Conservation (phyloP, 1,284 basidiomycete species). For the Trichosporon sp. region DNA sequence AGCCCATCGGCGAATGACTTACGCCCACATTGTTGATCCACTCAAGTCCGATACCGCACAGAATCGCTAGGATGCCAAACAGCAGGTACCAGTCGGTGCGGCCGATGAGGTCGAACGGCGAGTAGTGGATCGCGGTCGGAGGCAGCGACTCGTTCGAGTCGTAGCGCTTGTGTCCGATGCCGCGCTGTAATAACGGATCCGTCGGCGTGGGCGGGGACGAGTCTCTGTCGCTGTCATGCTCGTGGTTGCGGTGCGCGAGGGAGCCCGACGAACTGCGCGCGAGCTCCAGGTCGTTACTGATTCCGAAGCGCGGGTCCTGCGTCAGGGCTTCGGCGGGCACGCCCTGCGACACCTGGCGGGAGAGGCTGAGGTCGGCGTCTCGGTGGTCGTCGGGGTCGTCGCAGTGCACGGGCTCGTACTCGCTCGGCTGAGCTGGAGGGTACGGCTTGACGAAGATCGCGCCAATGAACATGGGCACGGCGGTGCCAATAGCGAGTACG, state of each 20-base stretch:
- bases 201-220: constrained; percentile 9
- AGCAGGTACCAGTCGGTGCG: constrained; percentile 74
- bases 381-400: constrained; percentile 33
- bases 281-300: constrained; percentile 2
- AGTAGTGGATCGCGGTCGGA: constrained; percentile 35
- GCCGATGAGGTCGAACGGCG: constrained; percentile 41
- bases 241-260: constrained; percentile 51
- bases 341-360: constrained; percentile 24
- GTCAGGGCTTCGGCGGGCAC: constrained; percentile 2
- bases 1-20: constrained; percentile 13
- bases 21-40: constrained; percentile 91
- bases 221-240: constrained; percentile 35
- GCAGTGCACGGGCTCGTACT: constrained; percentile 35
- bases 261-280: not conserved
- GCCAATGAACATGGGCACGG: constrained; percentile 69
- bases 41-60: constrained; percentile 86
- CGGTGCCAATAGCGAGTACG: constrained; percentile 70
- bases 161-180: constrained; percentile 25
- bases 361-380: constrained; percentile 24
- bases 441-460: constrained; percentile 66
- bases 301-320: not conserved
- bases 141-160: constrained; percentile 38
- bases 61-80: constrained; percentile 68
- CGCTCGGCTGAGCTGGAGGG: constrained; percentile 52
- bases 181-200: constrained; percentile 21